phyloP scores from a whole-genome alignment of 208 protist species.

The Trypanosomatidae sp. region DNA sequence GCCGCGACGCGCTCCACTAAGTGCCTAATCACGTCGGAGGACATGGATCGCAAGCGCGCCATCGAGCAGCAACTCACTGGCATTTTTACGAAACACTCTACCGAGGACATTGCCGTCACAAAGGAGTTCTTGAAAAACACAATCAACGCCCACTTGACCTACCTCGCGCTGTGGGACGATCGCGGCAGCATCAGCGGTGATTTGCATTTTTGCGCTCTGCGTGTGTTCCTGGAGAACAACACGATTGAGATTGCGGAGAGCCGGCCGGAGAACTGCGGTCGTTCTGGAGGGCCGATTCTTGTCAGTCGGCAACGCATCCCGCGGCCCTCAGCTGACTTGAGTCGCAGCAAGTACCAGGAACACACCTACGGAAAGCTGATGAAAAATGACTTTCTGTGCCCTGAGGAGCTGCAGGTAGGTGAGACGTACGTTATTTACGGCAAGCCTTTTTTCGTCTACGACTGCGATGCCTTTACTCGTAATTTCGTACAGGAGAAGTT shows the following conservation, averaged over 20 bases:
- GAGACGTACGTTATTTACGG: conserved; percentile 85
- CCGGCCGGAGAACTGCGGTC: conserved; percentile 71
- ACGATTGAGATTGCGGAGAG: conserved; percentile 77
- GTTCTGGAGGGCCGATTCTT: conserved; percentile 60
- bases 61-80: conserved; percentile 85
- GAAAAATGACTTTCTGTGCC: conserved; percentile 81
- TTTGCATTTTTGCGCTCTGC: conserved; percentile 71
- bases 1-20: conserved; percentile 25
- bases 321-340: conserved; percentile 32
- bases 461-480: conserved; percentile 73
- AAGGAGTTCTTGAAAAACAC: conserved; percentile 85
- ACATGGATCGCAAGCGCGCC: conserved; percentile 85
- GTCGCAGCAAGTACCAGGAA: conserved; percentile 66
- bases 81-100: conserved; percentile 90
- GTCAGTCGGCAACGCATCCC: conserved; percentile 82
- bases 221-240: conserved; percentile 80
- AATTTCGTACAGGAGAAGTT: conserved; percentile 65
- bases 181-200: conserved; percentile 80
- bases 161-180: conserved; percentile 90
- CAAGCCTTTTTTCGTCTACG: conserved; percentile 86
- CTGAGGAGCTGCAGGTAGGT: conserved; percentile 80
- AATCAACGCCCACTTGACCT: conserved; percentile 90
- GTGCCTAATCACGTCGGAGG: conserved; percentile 70
- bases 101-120: conserved; percentile 79
- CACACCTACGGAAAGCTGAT: conserved; percentile 88